A percentile compares a stretch with the other conserved stretches of the same genome.
phyloP scores from a whole-genome alignment of 768 basidiomycete species.

The Lyophyllum shimeji region DNA sequence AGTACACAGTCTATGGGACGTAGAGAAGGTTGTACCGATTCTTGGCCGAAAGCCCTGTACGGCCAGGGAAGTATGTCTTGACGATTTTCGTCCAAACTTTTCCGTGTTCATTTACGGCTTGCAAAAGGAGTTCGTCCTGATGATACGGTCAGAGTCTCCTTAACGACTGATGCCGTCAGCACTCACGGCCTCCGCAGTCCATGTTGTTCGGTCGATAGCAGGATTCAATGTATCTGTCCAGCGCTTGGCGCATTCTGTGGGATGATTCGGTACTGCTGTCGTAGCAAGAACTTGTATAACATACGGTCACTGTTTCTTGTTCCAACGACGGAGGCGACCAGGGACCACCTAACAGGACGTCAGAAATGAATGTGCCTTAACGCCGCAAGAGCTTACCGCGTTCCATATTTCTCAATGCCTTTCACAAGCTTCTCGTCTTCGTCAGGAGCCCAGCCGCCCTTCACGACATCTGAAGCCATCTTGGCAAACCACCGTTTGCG shows the following conservation, averaged over 20 bases:
- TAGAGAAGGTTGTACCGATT: constrained; percentile 40
- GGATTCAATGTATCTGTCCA: constrained; percentile 65
- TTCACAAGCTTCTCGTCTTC: constrained; percentile 58
- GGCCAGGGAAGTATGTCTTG: constrained; percentile 58
- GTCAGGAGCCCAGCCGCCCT: constrained; percentile 62
- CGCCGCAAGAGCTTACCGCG: constrained; percentile 35
- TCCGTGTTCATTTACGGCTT: constrained; percentile 54
- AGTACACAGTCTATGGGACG: background rate
- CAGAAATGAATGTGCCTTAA: background rate
- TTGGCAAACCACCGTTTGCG: constrained; percentile 64
- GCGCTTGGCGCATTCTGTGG: constrained; percentile 57
- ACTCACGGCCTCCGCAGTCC: constrained; percentile 53
- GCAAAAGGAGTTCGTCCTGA: constrained; percentile 55
- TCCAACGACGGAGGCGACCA: constrained; percentile 56
- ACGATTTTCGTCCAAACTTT: constrained; percentile 66
- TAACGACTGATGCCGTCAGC: background rate
- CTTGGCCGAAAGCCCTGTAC: constrained; percentile 59
- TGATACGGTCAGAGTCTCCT: constrained; percentile 6
- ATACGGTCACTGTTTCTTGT: constrained; percentile 60
- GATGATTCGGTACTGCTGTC: constrained; percentile 1
- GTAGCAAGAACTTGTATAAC: constrained; percentile 21
- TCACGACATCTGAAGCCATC: constrained; percentile 62
- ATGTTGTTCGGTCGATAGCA: constrained; percentile 59
- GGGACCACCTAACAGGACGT: constrained; percentile 43
- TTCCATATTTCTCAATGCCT: constrained; percentile 57